phyloP scores from a whole-genome alignment of 768 basidiomycete genomes.

The Neoboletus magnificus region DNA sequence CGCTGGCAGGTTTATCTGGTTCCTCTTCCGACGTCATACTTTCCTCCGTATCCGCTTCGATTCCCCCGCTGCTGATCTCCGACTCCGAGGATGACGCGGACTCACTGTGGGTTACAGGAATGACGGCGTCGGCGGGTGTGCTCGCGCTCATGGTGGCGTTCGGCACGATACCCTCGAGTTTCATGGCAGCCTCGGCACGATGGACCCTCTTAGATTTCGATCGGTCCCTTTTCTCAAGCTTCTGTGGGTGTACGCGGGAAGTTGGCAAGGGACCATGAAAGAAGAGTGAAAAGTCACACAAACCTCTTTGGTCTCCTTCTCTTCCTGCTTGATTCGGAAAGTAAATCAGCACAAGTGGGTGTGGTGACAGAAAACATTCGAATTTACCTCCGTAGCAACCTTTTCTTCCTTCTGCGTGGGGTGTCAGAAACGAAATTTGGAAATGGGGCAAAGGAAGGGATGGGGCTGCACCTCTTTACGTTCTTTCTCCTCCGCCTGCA shows the following conservation, averaged over 20 bases:
- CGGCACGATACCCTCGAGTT: conserved; percentile 17
- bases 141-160: conserved; percentile 9
- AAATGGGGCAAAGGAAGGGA: neutral
- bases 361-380: neutral
- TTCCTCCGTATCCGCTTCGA: conserved; percentile 74
- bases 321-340: conserved; percentile 36
- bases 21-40: conserved; percentile 74
- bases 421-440: conserved; percentile 6
- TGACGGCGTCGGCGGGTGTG: conserved; percentile 14
- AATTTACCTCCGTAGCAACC: conserved; percentile 53
- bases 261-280: neutral
- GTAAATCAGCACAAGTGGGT: conserved; percentile 18
- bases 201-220: conserved; percentile 52
- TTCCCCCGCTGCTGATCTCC: conserved; percentile 54
- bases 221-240: conserved; percentile 54
- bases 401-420: conserved; percentile 49
- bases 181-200: conserved; percentile 33
- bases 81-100: conserved; percentile 54
- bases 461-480: conserved; percentile 51
- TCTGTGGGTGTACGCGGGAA: conserved; percentile 31
- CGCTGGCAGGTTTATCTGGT: conserved; percentile 38
- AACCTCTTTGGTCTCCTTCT: conserved; percentile 47
- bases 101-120: conserved; percentile 24
- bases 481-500: conserved; percentile 56
- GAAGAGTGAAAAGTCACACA: neutral